phyloP scores from a whole-genome alignment of 176 grass and related monocot genomes.

The Musa troglodytarum region DNA sequence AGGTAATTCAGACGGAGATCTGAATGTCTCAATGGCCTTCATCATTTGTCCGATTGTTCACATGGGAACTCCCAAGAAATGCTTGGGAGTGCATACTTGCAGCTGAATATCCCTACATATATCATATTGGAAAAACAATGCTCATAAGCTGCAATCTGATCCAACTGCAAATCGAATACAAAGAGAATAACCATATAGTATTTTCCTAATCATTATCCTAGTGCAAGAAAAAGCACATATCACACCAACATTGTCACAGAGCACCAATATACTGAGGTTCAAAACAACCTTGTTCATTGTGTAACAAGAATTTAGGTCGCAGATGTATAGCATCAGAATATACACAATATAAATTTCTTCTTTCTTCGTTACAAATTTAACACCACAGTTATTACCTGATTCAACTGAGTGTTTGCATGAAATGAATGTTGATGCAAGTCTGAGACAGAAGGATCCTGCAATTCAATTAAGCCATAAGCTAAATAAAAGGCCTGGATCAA shows the following conservation, averaged over 20 bases:
- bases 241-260: background rate
- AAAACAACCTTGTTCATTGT: background rate
- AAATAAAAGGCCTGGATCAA: background rate
- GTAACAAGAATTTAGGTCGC: too few species aligned
- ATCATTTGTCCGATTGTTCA: conserved; percentile 9
- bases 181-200: background rate
- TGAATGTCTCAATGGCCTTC: conserved; percentile 1
- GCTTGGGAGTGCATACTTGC: conserved; percentile 7
- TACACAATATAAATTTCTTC: background rate
- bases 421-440: conserved; percentile 11
- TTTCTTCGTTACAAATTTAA: background rate
- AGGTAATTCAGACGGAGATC: background rate
- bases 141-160: background rate
- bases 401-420: conserved; percentile 6
- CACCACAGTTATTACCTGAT: conserved; percentile 1
- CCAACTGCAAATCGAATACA: background rate
- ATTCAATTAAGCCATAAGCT: background rate
- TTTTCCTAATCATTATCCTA: background rate
- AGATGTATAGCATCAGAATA: background rate
- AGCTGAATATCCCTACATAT: conserved; percentile 7
- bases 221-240: background rate
- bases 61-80: conserved; percentile 15
- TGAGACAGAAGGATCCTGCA: conserved; percentile 10
- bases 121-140: background rate
- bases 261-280: background rate